Evolutionary conservation across 1,284 basidiomycete species (phyloP).

Genomic region (Apiotrichum siamense): DNA sequence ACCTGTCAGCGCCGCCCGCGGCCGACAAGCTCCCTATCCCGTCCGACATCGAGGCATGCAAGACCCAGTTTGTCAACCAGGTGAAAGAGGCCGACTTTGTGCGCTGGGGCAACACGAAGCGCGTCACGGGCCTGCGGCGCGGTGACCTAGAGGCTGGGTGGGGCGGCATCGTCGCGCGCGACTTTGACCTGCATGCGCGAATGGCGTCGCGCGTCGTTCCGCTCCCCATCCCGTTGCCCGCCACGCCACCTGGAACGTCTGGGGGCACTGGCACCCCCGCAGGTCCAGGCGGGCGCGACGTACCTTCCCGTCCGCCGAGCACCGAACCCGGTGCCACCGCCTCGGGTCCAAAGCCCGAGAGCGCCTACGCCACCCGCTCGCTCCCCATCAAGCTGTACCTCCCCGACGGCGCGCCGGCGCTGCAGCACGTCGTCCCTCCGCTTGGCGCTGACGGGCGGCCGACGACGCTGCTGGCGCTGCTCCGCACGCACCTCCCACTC

Average conservation of each 20-base stretch:
- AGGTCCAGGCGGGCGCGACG: conserved; percentile 46
- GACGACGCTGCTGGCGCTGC: conserved; percentile 47
- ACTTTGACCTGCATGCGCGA: conserved; percentile 89
- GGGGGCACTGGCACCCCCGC: not conserved
- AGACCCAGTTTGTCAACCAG: conserved; percentile 85
- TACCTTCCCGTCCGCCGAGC: conserved; percentile 61
- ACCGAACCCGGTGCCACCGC: conserved; percentile 58
- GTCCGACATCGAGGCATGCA: conserved; percentile 72
- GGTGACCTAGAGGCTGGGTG: conserved; percentile 88
- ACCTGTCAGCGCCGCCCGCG: conserved; percentile 67
- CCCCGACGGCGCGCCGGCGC: conserved; percentile 73
- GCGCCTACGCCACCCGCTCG: conserved; percentile 72
- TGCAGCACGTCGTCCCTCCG: conserved; percentile 83
- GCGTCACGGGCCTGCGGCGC: conserved; percentile 79
- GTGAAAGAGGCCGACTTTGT: conserved; percentile 93
- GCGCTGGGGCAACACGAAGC: conserved; percentile 86
- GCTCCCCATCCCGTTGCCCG: conserved; percentile 52
- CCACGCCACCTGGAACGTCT: conserved; percentile 49
- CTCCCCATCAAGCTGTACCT: conserved; percentile 85
- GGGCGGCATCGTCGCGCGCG: conserved; percentile 88
- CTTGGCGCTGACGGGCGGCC: conserved; percentile 46
- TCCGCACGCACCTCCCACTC: conserved; percentile 48
- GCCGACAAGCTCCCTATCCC: conserved; percentile 74
- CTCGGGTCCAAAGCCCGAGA: conserved; percentile 43
- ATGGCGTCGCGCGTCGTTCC: conserved; percentile 75